Evolutionary conservation across 129 eudicot species (phyloP).

Genomic region (Heracleum sosnowskyi): DNA sequence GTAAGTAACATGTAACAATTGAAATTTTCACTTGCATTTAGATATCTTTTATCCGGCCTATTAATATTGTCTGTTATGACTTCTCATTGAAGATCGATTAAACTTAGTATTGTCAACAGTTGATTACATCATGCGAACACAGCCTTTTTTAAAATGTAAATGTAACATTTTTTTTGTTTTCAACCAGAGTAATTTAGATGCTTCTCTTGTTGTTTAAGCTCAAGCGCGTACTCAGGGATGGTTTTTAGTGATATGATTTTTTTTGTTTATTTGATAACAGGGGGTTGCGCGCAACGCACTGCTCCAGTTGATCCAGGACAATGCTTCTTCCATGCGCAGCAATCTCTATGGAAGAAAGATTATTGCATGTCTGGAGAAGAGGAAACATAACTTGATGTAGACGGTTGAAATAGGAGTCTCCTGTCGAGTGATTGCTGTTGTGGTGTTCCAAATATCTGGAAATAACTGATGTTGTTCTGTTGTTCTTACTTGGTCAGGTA

Average conservation of each 20-base stretch:
- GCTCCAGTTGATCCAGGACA: conserved; percentile 22
- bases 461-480: conserved; percentile 5
- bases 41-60: neutral
- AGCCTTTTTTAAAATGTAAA: neutral
- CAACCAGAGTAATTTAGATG: neutral
- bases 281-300: conserved; percentile 29
- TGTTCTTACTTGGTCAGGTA: conserved; percentile 2
- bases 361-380: conserved; percentile 43
- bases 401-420: neutral
- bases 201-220: neutral
- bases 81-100: neutral
- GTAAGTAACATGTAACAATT: neutral
- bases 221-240: neutral
- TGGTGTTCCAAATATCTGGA: neutral
- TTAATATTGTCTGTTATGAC: neutral
- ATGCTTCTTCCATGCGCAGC: conserved; percentile 37
- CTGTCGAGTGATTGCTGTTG: neutral
- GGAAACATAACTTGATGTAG: neutral
- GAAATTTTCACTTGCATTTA: neutral
- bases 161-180: neutral
- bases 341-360: conserved; percentile 56
- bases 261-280: conserved; percentile 19
- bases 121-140: neutral
- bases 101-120: neutral
- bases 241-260: neutral